These are phyloP conservation scores for Oryza punctata DNA, from an alignment of 176 grass and related monocot species.

Conservation along the genomic window DNA sequence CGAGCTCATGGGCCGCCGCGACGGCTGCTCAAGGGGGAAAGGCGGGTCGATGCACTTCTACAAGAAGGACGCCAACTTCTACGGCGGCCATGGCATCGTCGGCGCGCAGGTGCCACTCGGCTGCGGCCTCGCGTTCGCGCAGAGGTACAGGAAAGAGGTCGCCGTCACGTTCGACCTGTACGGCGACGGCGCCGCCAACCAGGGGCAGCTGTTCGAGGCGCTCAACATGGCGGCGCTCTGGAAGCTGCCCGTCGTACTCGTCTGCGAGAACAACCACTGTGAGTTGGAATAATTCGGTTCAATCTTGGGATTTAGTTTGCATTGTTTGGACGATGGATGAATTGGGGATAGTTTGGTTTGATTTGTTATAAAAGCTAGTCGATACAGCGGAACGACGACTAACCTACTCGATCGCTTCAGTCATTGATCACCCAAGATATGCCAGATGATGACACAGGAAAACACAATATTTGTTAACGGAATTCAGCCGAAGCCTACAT, in stretches of 20 bases:
- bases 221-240: slow-evolving; percentile 95
- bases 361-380: too few species aligned
- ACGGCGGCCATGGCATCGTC: slow-evolving; percentile 83
- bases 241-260: slow-evolving; percentile 74
- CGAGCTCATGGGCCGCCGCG: slow-evolving; percentile 84
- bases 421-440: too few species aligned
- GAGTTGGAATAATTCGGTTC: not conserved
- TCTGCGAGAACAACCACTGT: slow-evolving; percentile 99
- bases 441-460: too few species aligned
- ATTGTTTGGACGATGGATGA: not conserved
- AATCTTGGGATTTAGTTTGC: not conserved
- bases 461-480: too few species aligned
- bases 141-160: slow-evolving; percentile 76
- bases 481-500: too few species aligned
- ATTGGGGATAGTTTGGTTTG: not conserved
- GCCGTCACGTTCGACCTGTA: slow-evolving; percentile 77
- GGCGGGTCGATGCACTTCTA: slow-evolving; percentile 97
- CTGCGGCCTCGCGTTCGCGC: slow-evolving; percentile 79
- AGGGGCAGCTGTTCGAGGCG: slow-evolving; percentile 96
- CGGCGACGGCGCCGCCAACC: slow-evolving; percentile 85
- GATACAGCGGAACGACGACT: too few species aligned
- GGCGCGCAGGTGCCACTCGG: slow-evolving; percentile 85
- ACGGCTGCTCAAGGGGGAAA: slow-evolving; percentile 72
- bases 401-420: too few species aligned
- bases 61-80: slow-evolving; percentile 80